Evolutionary conservation across 2,329 filamentous ascomycete genomes (phyloP).

Genomic region (Neofusicoccum parvum): DNA sequence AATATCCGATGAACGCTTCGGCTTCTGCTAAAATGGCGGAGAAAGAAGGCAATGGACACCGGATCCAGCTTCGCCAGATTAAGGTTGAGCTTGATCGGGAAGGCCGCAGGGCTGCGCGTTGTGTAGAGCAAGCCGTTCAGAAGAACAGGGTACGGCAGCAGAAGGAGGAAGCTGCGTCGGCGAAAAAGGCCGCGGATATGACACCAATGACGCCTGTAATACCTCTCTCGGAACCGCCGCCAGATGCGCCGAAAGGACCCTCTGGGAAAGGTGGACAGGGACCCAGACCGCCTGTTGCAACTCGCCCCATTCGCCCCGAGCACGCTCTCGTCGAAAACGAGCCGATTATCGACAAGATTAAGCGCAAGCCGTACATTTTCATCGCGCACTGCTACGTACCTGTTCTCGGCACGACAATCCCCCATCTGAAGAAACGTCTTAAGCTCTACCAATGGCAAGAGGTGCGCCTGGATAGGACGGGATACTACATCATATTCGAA

Average conservation of each 20-base stretch:
- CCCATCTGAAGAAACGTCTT: constrained; percentile 86
- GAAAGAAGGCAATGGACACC: constrained; percentile 73
- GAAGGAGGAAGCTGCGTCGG: constrained; percentile 42
- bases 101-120: constrained; percentile 75
- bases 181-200: constrained; percentile 28
- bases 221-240: constrained; percentile 59
- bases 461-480: constrained; percentile 79
- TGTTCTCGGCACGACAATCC: constrained; percentile 79
- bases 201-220: constrained; percentile 29
- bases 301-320: constrained; percentile 42
- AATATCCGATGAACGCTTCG: constrained; percentile 64
- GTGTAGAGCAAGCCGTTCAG: constrained; percentile 75
- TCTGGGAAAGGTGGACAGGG: constrained; percentile 55
- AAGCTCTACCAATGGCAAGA: constrained; percentile 81
- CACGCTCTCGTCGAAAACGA: constrained; percentile 65
- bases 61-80: constrained; percentile 76
- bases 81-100: constrained; percentile 88
- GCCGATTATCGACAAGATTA: constrained; percentile 68
- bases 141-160: constrained; percentile 66
- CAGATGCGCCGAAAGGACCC: constrained; percentile 84
- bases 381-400: constrained; percentile 86
- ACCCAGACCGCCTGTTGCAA: constrained; percentile 26
- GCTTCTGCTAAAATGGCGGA: constrained; percentile 82
- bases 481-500: constrained; percentile 91
- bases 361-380: constrained; percentile 85